These are phyloP conservation scores for Obelidium mucronatum DNA, from an alignment of 192 early-diverging fungal genomes.

Conservation along the genomic window DNA sequence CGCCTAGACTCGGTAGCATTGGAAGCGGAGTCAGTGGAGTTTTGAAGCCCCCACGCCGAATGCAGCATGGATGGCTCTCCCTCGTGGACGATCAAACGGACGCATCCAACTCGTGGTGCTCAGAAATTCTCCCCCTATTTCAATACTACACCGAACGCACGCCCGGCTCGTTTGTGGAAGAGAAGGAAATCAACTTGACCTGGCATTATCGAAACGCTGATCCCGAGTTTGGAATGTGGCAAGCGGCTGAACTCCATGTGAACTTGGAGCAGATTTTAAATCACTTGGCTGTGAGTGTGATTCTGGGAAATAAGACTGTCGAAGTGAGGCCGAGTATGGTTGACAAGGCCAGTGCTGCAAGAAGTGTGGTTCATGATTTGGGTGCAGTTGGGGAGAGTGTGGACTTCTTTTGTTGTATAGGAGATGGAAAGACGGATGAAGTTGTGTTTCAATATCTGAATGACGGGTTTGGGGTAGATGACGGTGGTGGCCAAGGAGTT, in stretches of 20 bases:
- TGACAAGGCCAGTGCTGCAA: slow-evolving; percentile 90
- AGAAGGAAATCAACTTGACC: slow-evolving; percentile 98
- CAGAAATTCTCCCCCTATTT: slow-evolving; percentile 92
- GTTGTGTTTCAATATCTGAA: slow-evolving; percentile 77
- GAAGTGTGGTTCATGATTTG: slow-evolving; percentile 87
- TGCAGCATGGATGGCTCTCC: slow-evolving; percentile 81
- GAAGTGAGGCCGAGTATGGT: slow-evolving; percentile 93
- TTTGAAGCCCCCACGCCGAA: slow-evolving; percentile 45
- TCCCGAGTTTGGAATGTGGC: slow-evolving; percentile 93
- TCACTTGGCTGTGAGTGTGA: slow-evolving; percentile 89
- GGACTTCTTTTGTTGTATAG: slow-evolving; percentile 85
- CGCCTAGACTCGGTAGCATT: not conserved
- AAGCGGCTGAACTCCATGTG: slow-evolving; percentile 96
- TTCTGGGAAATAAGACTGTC: slow-evolving; percentile 95
- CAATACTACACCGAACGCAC: slow-evolving; percentile 98
- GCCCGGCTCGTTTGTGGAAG: slow-evolving; percentile 96
- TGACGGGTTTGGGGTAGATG: slow-evolving; percentile 35
- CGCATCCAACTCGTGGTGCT: slow-evolving; percentile 89
- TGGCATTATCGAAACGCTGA: slow-evolving; percentile 97
- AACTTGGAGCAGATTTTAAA: slow-evolving; percentile 95
- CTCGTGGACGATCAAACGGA: slow-evolving; percentile 69
- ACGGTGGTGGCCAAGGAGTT: slow-evolving; percentile 39
- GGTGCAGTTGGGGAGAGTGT: slow-evolving; percentile 10
- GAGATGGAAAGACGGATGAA: slow-evolving; percentile 97
- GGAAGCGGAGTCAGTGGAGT: not conserved